Evolutionary conservation across 495 filamentous ascomycete genomes (phyloP).

Genomic region (Neurospora intermedia): DNA sequence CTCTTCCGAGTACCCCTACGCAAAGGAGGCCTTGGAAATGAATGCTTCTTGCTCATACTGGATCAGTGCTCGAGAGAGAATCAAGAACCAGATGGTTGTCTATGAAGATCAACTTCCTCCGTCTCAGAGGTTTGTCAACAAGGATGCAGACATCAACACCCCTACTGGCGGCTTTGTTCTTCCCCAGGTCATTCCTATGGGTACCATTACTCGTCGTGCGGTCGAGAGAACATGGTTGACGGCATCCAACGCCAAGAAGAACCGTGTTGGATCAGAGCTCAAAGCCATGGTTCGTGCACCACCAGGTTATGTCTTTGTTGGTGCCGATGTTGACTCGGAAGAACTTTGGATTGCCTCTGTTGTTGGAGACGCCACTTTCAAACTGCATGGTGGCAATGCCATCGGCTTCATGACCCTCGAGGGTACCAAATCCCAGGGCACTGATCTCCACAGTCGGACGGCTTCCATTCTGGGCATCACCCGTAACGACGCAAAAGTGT

Average conservation of each 20-base stretch:
- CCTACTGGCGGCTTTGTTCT: slow-evolving; percentile 62
- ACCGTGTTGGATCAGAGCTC: slow-evolving; percentile 91
- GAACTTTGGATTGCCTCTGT: slow-evolving; percentile 98
- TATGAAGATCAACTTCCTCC: slow-evolving; percentile 53
- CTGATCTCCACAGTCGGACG: slow-evolving; percentile 90
- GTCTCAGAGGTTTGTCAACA: not conserved
- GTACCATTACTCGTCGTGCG: slow-evolving; percentile 89
- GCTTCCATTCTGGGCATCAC: slow-evolving; percentile 86
- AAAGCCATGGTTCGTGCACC: slow-evolving; percentile 96
- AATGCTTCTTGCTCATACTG: slow-evolving; percentile 98
- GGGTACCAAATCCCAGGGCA: slow-evolving; percentile 85
- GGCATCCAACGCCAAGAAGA: slow-evolving; percentile 89
- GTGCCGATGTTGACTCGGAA: slow-evolving; percentile 97
- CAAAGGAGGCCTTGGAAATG: slow-evolving; percentile 93
- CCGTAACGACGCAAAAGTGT: slow-evolving; percentile 90
- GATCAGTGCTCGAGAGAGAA: slow-evolving; percentile 89
- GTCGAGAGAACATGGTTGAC: slow-evolving; percentile 99
- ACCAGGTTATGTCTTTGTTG: slow-evolving; percentile 83
- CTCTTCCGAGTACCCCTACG: slow-evolving; percentile 76
- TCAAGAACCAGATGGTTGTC: slow-evolving; percentile 86
- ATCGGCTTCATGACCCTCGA: slow-evolving; percentile 99
- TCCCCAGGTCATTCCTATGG: slow-evolving; percentile 99
- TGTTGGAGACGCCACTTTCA: slow-evolving; percentile 88
- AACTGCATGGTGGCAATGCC: slow-evolving; percentile 88
- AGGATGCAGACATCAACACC: slow-evolving; percentile 6